Conservation (phyloP, 441 rosid species). For the Jatropha multifida region DNA sequence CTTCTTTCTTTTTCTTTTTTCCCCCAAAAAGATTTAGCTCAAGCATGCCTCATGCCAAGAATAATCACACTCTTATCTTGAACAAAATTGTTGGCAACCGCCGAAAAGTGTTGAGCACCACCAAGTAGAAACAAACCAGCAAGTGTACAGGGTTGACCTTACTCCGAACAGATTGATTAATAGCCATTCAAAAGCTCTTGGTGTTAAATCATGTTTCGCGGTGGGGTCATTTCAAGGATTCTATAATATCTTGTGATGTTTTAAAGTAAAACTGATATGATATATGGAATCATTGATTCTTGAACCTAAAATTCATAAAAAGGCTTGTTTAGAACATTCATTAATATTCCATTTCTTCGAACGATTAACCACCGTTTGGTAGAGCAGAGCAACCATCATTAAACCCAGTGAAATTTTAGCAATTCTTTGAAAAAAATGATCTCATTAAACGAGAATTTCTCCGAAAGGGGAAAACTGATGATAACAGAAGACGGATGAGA, state of each 20-base stretch:
- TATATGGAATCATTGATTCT: background rate
- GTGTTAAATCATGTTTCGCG: constrained; percentile 16
- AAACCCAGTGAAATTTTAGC: too few species aligned
- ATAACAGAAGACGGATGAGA: background rate
- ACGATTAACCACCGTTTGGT: background rate
- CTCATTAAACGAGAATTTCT: too few species aligned
- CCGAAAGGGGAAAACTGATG: background rate
- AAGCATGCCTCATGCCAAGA: too few species aligned
- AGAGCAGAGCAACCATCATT: background rate
- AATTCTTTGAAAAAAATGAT: too few species aligned
- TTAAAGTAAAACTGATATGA: constrained; percentile 5
- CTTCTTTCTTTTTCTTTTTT: too few species aligned
- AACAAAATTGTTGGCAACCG: too few species aligned
- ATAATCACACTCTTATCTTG: too few species aligned
- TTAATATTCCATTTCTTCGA: background rate
- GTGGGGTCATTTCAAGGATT: constrained; percentile 28
- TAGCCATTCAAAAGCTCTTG: constrained; percentile 21
- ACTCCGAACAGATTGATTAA: background rate
- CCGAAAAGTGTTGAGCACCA: background rate
- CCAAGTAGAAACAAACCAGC: background rate
- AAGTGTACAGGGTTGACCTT: constrained; percentile 20
- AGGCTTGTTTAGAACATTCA: background rate
- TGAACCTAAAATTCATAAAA: background rate
- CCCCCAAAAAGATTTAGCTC: too few species aligned
- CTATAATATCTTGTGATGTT: constrained; percentile 26